Conservation (phyloP, 2,329 filamentous ascomycete species). For the Teratosphaeria pseudoeucalypti region DNA sequence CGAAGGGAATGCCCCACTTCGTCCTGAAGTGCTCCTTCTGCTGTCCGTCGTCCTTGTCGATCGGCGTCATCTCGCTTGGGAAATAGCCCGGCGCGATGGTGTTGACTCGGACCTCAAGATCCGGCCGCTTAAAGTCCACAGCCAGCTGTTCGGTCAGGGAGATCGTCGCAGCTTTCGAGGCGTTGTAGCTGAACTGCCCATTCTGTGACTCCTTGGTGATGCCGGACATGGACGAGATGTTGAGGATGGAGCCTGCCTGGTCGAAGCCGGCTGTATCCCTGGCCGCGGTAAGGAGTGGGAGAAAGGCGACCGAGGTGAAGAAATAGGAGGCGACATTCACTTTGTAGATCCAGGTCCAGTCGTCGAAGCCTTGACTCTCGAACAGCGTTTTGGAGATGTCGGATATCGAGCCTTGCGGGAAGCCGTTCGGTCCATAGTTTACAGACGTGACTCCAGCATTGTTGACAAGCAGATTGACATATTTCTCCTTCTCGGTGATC, state of each 20-base stretch:
- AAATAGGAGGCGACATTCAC: slow-evolving; percentile 37
- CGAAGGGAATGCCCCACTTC: slow-evolving; percentile 29
- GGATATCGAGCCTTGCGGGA: slow-evolving; percentile 25
- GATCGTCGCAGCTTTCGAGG: slow-evolving; percentile 40
- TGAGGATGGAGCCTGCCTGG: slow-evolving; percentile 34
- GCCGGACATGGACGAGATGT: slow-evolving; percentile 36
- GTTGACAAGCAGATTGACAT: slow-evolving; percentile 24
- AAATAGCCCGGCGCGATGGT: slow-evolving; percentile 48
- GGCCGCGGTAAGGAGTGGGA: slow-evolving; percentile 33
- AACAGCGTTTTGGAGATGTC: slow-evolving; percentile 50
- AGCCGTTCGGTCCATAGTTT: slow-evolving; percentile 17
- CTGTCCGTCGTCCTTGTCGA: slow-evolving; percentile 39
- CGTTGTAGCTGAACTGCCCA: slow-evolving; percentile 38
- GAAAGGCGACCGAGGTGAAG: slow-evolving; percentile 36
- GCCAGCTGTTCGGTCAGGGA: slow-evolving; percentile 48
- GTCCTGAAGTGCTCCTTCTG: slow-evolving; percentile 36
- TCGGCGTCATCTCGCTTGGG: slow-evolving; percentile 47
- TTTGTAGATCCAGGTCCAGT: slow-evolving; percentile 34
- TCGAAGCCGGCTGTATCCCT: slow-evolving; percentile 30
- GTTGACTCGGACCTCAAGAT: slow-evolving; percentile 46
- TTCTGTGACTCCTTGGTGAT: slow-evolving; percentile 36
- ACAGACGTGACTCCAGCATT: slow-evolving; percentile 21
- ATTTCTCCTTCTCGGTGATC: slow-evolving; percentile 21
- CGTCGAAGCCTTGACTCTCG: slow-evolving; percentile 28
- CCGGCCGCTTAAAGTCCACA: slow-evolving; percentile 39